Base-by-base conservation (phyloP, 2,329 filamentous ascomycete genomes). In the Colletotrichum abscissum region DNA sequence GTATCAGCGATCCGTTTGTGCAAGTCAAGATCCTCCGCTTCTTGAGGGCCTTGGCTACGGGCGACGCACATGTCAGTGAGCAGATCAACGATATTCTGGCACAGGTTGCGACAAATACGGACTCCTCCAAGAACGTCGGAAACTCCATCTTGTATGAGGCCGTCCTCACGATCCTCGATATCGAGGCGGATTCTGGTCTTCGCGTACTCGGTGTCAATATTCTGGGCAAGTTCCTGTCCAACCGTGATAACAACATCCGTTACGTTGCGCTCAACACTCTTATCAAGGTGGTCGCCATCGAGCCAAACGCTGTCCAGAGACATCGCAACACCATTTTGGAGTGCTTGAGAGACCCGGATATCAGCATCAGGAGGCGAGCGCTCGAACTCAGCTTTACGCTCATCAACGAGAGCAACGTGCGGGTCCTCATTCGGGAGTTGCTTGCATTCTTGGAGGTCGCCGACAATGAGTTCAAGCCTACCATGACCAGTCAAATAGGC, bases 21-120 rank as follows among this genome's bases (percentile, higher is more conserved):
- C 97, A 99, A 84, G 95, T 98, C 85, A 99, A 98, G 86, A 95
- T 99, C 71, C 87, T 99, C 67, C 92, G 94, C 69, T 85, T 99
- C 64, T 86, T 99, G 65, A 90, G 96, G 76, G 94, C 98, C 9
- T 87, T 99, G 58, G 96, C 93, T 19, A 92, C 95, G 74, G 95
- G 96, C 46, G 95, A 99, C 82, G 87, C 92, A 12, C 89, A 95
- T 74, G 95, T 94, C 30, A 98, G 95, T 82, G 97, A 99, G 83
- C 93, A 97, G 82, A 98, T 99, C 86, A 99, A 98, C 84, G 97
- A 99, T 80, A 99, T 99, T 74, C 86, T 99, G 73, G 97, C 97
- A 6, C 95, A 98, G 85, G 97, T 99, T 67, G 97, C 97, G 65
- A 98, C 96, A 52, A 99, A 99, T 83, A 99, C 97, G 1, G 97